Base-by-base conservation (phyloP, 768 basidiomycete genomes). In the Baorangia bicolor region DNA sequence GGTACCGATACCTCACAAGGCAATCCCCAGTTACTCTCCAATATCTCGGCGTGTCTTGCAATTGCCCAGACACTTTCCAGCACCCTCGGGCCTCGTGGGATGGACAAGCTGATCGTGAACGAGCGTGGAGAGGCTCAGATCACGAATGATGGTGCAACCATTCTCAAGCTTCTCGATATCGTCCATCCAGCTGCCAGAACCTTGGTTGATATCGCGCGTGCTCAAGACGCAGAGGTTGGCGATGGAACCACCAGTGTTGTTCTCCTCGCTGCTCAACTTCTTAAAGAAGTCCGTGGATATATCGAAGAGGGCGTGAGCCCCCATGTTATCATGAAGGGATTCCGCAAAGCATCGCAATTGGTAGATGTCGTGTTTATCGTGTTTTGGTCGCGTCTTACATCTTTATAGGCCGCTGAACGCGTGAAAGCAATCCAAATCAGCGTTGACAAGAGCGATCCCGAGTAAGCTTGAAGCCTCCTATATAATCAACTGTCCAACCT, bases 101-200 rank as follows among this genome's bases (percentile, higher is more conserved):
- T 99, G 97, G 97, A 99, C 74, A 98, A 98, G 72, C 79, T 98
- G 42, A 97, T 97, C 62, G 96, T 98, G 2, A 88, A 88, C 57
- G 88, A 92, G 56, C 85, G 94, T 53, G 96, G 97, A 47, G 90
- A 95, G 57, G 94, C 97, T 10, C 96, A 97, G 77, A 99, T 99
- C 69, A 98, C 97, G 23, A 99, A 99, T 74, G 97, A 99, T 82
- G 97, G 97, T 55, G 97, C 97, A 34, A 99, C 97, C 57, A 97
- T 99, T 69, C 80, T 99, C 68, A 96, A 97, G 74, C 81, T 99
- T 57, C 83, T 99, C 58, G 97, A 99, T 61, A 95, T 99, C 69
- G 88, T 99, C 2, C 97, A 99, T 73, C 97, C 97, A 44, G 96
- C 97, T 53, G 97, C 97, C 21, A 85, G 92, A 68, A 96, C 94